A percentile compares a stretch with the other conserved stretches of the same genome.
Conservation (phyloP, 164 flowering plant species). For the Aristolochia contorta region DNA sequence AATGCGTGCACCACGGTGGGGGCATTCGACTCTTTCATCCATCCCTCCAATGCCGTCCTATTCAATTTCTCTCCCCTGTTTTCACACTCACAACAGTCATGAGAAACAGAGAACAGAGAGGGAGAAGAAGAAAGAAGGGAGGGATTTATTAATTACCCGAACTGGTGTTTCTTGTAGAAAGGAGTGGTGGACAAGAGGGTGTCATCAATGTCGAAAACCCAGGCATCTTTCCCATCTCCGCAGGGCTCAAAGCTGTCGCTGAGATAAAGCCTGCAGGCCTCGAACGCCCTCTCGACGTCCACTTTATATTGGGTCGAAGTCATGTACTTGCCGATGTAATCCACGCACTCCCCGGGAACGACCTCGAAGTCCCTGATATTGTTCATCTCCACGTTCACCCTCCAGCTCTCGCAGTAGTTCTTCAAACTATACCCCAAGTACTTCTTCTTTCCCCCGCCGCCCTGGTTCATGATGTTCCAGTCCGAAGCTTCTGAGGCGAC, state of each 20-base stretch:
- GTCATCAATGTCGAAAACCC: slow-evolving; percentile 72
- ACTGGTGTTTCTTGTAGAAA: slow-evolving; percentile 51
- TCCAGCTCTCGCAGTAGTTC: slow-evolving; percentile 77
- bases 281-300: slow-evolving; percentile 42
- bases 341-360: slow-evolving; percentile 63
- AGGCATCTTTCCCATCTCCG: slow-evolving; percentile 57
- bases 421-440: slow-evolving; percentile 31
- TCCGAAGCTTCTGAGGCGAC: slow-evolving; percentile 19
- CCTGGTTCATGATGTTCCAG: slow-evolving; percentile 47
- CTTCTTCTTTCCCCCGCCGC: slow-evolving; percentile 7
- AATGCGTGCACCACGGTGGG: slow-evolving; percentile 43
- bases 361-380: slow-evolving; percentile 50
- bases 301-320: slow-evolving; percentile 54
- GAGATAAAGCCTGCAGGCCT: slow-evolving; percentile 37
- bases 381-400: slow-evolving; percentile 72
- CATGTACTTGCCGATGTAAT: slow-evolving; percentile 57
- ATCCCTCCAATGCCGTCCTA: slow-evolving; percentile 35
- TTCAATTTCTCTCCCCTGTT: slow-evolving; percentile 55
- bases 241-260: slow-evolving; percentile 23
- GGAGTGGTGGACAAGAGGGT: slow-evolving; percentile 59
- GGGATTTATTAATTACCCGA: slow-evolving; percentile 46
- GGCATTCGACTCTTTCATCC: slow-evolving; percentile 52
- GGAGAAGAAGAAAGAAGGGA: not conserved
- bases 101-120: not conserved
- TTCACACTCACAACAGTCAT: not conserved